Conservation (phyloP, 805 yeast genomes). For the Lipomyces spencermartinsiae region DNA sequence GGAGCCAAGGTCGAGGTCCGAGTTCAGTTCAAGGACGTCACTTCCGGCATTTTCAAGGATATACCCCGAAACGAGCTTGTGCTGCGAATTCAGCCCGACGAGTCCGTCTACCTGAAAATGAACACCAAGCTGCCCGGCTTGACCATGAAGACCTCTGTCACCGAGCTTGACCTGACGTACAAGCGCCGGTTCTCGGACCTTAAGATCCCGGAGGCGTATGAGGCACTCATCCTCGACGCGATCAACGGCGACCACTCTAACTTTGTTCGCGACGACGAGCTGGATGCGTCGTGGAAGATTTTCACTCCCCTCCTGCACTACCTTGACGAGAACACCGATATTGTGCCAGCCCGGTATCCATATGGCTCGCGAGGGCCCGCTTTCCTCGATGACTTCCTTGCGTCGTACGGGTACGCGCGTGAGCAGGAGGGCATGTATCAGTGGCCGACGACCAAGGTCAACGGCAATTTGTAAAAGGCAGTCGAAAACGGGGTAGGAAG, state of each 20-base stretch:
- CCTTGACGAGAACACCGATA: constrained; percentile 74
- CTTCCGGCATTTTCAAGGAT: constrained; percentile 78
- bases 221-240: constrained; percentile 90
- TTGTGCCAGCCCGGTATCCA: constrained; percentile 70
- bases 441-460: constrained; percentile 67
- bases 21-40: constrained; percentile 86
- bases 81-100: constrained; percentile 91
- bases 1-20: constrained; percentile 94
- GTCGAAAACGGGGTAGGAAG: not conserved
- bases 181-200: constrained; percentile 79
- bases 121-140: constrained; percentile 95
- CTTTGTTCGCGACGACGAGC: constrained; percentile 97
- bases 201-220: constrained; percentile 98
- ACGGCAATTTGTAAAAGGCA: constrained; percentile 32
- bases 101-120: constrained; percentile 90
- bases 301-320: constrained; percentile 89
- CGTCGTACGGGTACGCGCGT: constrained; percentile 74
- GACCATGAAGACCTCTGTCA: constrained; percentile 77
- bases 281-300: constrained; percentile 89
- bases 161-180: constrained; percentile 91
- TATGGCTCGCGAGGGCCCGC: constrained; percentile 94
- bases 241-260: constrained; percentile 92
- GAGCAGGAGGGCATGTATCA: constrained; percentile 70
- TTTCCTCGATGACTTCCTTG: constrained; percentile 64
- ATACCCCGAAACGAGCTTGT: constrained; percentile 93